Percentiles rank a stretch among this genome's conserved stretches.
phyloP scores from a whole-genome alignment of 23 red algal species.

The Gracilaria vermiculophylla region DNA sequence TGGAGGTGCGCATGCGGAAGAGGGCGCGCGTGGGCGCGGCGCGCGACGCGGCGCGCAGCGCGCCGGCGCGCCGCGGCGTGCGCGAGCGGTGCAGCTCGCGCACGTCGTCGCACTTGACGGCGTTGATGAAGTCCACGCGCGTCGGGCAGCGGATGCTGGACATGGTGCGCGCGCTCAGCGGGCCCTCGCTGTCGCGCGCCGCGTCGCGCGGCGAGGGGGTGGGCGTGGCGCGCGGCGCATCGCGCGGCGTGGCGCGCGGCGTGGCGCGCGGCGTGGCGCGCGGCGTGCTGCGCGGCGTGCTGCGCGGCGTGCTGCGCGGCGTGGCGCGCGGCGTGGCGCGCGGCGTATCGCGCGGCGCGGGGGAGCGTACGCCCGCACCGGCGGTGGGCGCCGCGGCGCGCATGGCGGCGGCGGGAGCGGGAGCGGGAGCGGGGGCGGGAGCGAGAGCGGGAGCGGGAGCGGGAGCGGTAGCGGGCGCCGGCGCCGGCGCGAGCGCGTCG shows the following conservation, averaged over 20 bases:
- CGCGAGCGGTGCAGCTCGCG: slow-evolving; percentile 6
- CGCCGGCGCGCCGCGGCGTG: background rate
- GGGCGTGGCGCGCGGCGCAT: background rate
- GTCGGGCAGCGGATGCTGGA: slow-evolving; percentile 46
- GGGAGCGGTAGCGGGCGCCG: no score
- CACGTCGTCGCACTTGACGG: slow-evolving; percentile 22
- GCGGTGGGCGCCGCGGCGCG: no score
- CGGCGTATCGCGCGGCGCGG: background rate
- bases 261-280: background rate
- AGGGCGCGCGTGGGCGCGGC: background rate
- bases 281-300: background rate
- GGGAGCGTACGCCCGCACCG: no score
- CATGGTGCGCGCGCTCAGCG: slow-evolving; percentile 22
- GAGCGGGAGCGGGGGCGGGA: no score
- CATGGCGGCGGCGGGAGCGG: no score
- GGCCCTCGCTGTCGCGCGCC: slow-evolving; percentile 4
- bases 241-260: background rate
- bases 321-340: background rate
- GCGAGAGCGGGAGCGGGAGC: no score
- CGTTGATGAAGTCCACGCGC: slow-evolving; percentile 47
- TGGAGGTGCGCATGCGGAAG: background rate
- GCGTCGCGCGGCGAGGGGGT: background rate
- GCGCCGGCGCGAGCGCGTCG: no score
- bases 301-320: background rate
- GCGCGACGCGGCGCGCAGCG: background rate